Evolutionary conservation across 1,284 basidiomycete species (phyloP), one percentile per base, ranked within the genome.

Genomic region (Sporisorium exsertum): DNA sequence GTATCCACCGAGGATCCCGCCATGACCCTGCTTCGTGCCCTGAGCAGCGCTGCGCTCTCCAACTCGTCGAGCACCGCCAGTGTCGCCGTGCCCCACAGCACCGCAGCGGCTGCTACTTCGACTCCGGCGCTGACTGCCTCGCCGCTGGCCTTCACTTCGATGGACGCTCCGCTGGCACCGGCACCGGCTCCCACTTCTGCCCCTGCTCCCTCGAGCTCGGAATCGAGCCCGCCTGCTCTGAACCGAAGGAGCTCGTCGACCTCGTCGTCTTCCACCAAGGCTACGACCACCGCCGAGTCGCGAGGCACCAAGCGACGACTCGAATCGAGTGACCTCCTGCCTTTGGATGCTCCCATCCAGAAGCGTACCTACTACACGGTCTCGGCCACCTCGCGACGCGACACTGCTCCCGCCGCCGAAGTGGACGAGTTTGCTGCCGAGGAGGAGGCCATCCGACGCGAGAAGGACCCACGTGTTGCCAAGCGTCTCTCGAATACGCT

Each of bases 401-500:
- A 75, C 70, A 79, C 72, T 29, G 47, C 49, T 16, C 52, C 49
- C 35, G 43, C 54, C 9, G 40, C 66, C 33, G 68, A 73, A 33
- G 49, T 54, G 18, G 73, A 76, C 51, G 60, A 64, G 59, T 73
- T 72, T 49, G 62, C 72, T 35, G 73, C 59, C 22, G 78, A 73
- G 49, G 72, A 72, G 62, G 71, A 69, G 12, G 77, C 75, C 12
- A 75, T 72, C 51, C 72, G 71, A 47, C 72, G 71, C 45, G 78
- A 78, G 29, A 71, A 77, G 68, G 81, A 82, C 50, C 74, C 83
- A 29, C 77, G 79, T 40, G 70, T 75, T 26, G 79, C 81, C 56
- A 85, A 85, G 79, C 81, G 84, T 51, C 75, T 84, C n/a, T 76
- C 69, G 55, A 85, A 85, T 79, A 85, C 84, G 42, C 69, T 85